Percentiles rank a stretch among this genome's conserved stretches.
Conservation (phyloP, 768 basidiomycete species). For the Suillus luteus region DNA sequence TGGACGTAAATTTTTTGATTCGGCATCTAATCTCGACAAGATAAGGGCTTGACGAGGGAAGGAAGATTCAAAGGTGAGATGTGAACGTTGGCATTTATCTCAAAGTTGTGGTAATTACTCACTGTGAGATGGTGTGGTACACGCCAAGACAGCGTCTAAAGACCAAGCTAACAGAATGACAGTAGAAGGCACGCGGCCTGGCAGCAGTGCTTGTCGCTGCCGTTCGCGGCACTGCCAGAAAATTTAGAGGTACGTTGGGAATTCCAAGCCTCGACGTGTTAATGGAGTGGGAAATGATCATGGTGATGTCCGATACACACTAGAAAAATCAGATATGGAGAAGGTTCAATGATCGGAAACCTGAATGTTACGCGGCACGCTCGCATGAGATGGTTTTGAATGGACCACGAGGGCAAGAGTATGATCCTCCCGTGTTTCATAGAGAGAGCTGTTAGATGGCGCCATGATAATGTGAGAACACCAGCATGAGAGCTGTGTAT, state of each 20-base stretch:
- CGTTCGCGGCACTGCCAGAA: conserved; percentile 6
- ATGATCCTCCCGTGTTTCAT: not conserved
- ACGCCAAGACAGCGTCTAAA: conserved; percentile 9
- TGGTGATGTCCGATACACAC: conserved; percentile 4
- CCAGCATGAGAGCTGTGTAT: not conserved
- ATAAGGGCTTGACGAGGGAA: conserved; percentile 6
- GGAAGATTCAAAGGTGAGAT: conserved; percentile 8
- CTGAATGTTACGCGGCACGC: not conserved
- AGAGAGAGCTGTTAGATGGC: not conserved
- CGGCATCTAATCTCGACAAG: conserved; percentile 12
- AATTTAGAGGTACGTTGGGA: not conserved
- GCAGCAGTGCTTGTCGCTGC: conserved; percentile 4
- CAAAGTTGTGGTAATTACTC: not conserved
- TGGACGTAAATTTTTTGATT: conserved; percentile 15
- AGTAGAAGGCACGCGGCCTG: not conserved
- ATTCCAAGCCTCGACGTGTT: not conserved
- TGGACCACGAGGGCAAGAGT: not conserved
- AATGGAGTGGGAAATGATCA: conserved; percentile 19
- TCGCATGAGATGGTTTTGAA: not conserved
- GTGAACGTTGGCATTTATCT: conserved; percentile 1
- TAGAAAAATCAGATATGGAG: conserved; percentile 1
- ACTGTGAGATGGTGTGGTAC: conserved; percentile 9
- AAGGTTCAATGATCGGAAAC: not conserved
- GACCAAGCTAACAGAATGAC: not conserved
- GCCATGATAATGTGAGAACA: not conserved